Evolutionary conservation across 768 basidiomycete species (phyloP).

Genomic region (Auriscalpium vulgare): DNA sequence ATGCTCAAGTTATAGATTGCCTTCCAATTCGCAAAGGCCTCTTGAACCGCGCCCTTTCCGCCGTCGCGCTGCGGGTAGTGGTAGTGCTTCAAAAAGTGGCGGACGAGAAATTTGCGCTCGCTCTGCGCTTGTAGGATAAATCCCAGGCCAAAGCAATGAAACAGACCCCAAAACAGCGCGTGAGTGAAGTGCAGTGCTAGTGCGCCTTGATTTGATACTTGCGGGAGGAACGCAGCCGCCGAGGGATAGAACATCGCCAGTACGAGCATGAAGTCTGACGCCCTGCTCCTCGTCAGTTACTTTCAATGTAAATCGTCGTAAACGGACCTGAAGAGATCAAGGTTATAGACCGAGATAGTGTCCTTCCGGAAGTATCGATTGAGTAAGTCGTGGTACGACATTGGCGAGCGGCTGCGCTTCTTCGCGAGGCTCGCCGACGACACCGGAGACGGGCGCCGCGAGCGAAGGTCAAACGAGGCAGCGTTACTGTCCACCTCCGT

Average conservation of each 20-base stretch:
- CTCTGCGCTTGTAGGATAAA: slow-evolving; percentile 79
- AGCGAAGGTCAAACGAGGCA: not conserved
- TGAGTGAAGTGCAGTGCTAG: slow-evolving; percentile 75
- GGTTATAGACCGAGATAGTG: slow-evolving; percentile 66
- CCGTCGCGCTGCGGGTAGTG: slow-evolving; percentile 70
- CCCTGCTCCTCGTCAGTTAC: slow-evolving; percentile 35
- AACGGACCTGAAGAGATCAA: slow-evolving; percentile 78
- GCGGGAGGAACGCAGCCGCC: slow-evolving; percentile 50
- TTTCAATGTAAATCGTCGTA: not conserved
- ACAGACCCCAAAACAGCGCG: slow-evolving; percentile 75
- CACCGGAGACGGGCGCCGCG: not conserved
- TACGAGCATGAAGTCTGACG: slow-evolving; percentile 76
- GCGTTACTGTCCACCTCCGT: slow-evolving; percentile 23
- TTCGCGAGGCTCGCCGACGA: not conserved
- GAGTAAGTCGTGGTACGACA: slow-evolving; percentile 82
- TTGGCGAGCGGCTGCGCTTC: slow-evolving; percentile 16
- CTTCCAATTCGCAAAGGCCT: slow-evolving; percentile 97
- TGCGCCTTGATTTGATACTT: slow-evolving; percentile 38
- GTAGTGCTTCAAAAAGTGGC: slow-evolving; percentile 93
- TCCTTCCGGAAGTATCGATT: slow-evolving; percentile 90
- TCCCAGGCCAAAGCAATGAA: slow-evolving; percentile 87
- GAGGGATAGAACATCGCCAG: slow-evolving; percentile 66
- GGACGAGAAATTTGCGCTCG: slow-evolving; percentile 78
- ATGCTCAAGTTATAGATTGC: slow-evolving; percentile 84
- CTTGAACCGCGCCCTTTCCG: slow-evolving; percentile 72